phyloP scores from a whole-genome alignment of 2,329 filamentous ascomycete genomes.

The Septoria petroselini region DNA sequence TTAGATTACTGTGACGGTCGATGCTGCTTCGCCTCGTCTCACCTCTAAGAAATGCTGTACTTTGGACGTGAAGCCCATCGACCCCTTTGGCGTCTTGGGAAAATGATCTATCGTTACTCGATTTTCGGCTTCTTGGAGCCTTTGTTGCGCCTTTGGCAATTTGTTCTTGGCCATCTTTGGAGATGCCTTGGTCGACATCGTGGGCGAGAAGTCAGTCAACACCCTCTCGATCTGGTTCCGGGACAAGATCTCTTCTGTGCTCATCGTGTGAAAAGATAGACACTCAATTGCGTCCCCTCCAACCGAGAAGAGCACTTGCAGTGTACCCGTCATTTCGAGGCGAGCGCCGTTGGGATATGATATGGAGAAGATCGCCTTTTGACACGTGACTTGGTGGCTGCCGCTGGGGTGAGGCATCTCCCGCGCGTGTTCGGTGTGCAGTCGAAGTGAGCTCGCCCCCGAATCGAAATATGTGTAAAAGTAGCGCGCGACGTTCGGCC shows the following conservation, averaged over 20 bases:
- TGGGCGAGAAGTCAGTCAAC: slow-evolving; percentile 49
- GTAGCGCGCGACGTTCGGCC: slow-evolving; percentile 77
- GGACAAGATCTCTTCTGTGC: slow-evolving; percentile 80
- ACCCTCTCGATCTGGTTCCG: slow-evolving; percentile 56
- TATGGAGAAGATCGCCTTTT: slow-evolving; percentile 77
- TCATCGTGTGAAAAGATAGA: slow-evolving; percentile 73
- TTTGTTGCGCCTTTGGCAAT: slow-evolving; percentile 37
- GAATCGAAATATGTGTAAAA: slow-evolving; percentile 87
- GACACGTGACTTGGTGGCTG: slow-evolving; percentile 71
- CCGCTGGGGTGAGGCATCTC: slow-evolving; percentile 60
- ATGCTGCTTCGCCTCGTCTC: slow-evolving; percentile 23
- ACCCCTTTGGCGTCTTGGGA: slow-evolving; percentile 47
- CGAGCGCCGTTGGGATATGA: slow-evolving; percentile 79
- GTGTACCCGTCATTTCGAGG: slow-evolving; percentile 54
- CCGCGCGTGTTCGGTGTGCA: slow-evolving; percentile 69
- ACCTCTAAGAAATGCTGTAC: slow-evolving; percentile 64
- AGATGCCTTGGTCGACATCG: slow-evolving; percentile 46
- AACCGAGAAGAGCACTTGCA: slow-evolving; percentile 75
- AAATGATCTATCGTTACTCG: slow-evolving; percentile 46
- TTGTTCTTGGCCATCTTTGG: slow-evolving; percentile 56
- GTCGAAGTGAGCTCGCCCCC: slow-evolving; percentile 79
- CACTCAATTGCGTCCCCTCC: slow-evolving; percentile 73
- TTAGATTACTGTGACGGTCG: slow-evolving; percentile 18
- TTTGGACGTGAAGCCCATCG: slow-evolving; percentile 55
- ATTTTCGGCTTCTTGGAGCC: slow-evolving; percentile 45